Percentiles rank a stretch among this genome's conserved stretches.
Conservation (phyloP, 192 early-diverging fungal species). For the Backusella mclennaniae region DNA sequence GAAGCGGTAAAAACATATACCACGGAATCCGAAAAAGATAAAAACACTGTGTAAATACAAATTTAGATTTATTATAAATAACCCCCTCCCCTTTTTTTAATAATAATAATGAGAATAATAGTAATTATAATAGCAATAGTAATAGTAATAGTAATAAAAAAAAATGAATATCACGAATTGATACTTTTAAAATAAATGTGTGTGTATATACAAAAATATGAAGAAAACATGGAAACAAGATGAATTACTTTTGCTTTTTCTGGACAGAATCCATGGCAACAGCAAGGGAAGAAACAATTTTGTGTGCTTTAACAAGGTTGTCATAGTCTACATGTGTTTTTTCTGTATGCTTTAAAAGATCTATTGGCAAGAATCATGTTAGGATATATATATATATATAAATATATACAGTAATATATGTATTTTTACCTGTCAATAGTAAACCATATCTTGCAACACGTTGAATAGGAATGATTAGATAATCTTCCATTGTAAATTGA, state of each 20-base stretch:
- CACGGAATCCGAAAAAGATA: neutral
- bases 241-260: neutral
- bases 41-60: neutral
- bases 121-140: neutral
- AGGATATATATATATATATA: neutral
- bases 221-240: neutral
- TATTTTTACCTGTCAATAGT: constrained; percentile 48
- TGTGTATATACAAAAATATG: neutral
- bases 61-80: constrained; percentile 2
- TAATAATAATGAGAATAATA: neutral
- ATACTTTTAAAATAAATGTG: neutral
- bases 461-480: constrained; percentile 78
- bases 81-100: neutral
- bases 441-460: constrained; percentile 72
- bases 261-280: constrained; percentile 28
- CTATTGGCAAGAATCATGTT: constrained; percentile 2
- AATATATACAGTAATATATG: neutral
- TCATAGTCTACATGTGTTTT: constrained; percentile 23
- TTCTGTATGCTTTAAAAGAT: constrained; percentile 30
- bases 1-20: neutral
- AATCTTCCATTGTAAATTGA: constrained; percentile 60
- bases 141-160: neutral
- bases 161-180: neutral
- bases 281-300: constrained; percentile 24
- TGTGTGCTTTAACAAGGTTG: constrained; percentile 25